phyloP scores from a whole-genome alignment of 345 rosid genomes.

The Linum tenue region DNA sequence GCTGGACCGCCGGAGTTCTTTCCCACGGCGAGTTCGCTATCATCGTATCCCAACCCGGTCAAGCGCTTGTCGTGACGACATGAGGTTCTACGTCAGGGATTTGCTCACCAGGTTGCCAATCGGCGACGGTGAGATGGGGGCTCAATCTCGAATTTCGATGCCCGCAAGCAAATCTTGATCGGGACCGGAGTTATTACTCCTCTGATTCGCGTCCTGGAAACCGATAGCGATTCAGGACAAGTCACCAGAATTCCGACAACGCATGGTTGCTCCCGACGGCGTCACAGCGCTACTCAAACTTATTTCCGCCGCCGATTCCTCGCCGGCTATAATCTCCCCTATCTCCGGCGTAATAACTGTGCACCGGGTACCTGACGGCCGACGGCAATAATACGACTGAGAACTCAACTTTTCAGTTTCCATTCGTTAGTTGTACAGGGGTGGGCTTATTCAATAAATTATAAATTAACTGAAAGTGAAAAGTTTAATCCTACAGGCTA shows the following conservation, averaged over 20 bases:
- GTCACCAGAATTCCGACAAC: constrained; percentile 63
- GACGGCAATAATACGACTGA: no score
- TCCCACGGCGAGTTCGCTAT: constrained; percentile 63
- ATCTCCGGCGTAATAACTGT: constrained; percentile 76
- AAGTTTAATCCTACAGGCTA: no score
- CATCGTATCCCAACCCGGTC: constrained; percentile 64
- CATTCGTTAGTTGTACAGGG: no score
- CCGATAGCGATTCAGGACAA: constrained; percentile 39
- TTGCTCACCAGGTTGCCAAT: constrained; percentile 82
- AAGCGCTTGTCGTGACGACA: constrained; percentile 63
- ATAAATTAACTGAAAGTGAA: no score
- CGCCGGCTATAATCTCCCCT: constrained; percentile 38
- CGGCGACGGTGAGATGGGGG: constrained; percentile 75
- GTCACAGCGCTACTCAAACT: constrained; percentile 68
- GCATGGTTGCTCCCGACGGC: constrained; percentile 99
- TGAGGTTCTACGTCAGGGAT: constrained; percentile 76
- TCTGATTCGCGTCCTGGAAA: constrained; percentile 58
- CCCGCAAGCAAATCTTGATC: constrained; percentile 36
- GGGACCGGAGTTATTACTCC: constrained; percentile 64
- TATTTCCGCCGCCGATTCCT: constrained; percentile 32
- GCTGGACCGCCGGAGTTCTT: constrained; percentile 53
- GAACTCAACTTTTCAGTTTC: no score
- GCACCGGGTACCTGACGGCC: no score
- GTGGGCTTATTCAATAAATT: no score
- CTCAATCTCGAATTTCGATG: constrained; percentile 53